Evolutionary conservation across 495 filamentous ascomycete species (phyloP), one percentile per base, ranked within the genome.

Genomic region (Penicillium angulare): DNA sequence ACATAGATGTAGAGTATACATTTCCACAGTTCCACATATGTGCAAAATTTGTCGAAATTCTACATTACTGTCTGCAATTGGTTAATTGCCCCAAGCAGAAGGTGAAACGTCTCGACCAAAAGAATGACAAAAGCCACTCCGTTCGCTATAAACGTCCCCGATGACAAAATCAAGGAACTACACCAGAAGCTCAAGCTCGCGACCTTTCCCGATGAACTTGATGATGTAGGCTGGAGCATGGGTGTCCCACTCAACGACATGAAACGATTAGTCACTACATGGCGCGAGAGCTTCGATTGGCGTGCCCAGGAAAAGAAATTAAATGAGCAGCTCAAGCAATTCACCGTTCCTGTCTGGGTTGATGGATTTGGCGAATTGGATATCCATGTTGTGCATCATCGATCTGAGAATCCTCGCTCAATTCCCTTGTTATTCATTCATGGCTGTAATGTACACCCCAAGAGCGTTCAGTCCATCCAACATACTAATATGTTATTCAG

Each of bases 401-500:
- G 68, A 16, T 82, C 78, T 22, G 43, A 63, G 10, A 71, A 70
- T 36, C 26, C 63, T 8, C 64, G 73, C 44, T 81, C 82, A 7
- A 66, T 85, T 48, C 84, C 85, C 0, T 47, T 87, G 41, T 71
- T 88, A 15, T 74, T 87, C 41, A 62, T 85, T 33, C 85, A 86
- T 43, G 78, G 80, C 24, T 88, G 80, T 77, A 71, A 50, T 35
- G 22, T 38, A 31, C 34, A n/a, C 17, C 13, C 27, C 43, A 18
- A 18, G 20, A 22, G 33, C 24, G 21, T 40, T 29, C 29, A 13
- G 26, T 51, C 36, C 13, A 41, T n/a, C 21, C 32, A 4, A 22
- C 43, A 49, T n/a, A 50, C 29, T 32, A 4, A 26, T 18, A n/a
- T 6, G 21, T 27, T 32, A 9, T 12, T 29, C 49, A 83, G 79